Conservation (phyloP, 805 yeast species). For the Candida rishiriensis region DNA sequence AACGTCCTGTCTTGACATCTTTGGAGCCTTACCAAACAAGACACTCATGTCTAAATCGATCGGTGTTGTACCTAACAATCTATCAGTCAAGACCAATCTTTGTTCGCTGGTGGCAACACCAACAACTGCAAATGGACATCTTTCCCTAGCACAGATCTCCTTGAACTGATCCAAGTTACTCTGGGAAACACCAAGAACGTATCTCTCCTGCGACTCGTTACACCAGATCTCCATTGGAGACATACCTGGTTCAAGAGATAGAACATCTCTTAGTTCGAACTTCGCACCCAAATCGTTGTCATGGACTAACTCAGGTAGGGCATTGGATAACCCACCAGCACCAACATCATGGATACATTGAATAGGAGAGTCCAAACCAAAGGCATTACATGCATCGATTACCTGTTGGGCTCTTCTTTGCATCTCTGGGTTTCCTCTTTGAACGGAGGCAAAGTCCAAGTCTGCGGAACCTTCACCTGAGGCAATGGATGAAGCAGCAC, state of each 20-base stretch:
- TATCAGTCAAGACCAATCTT: constrained; percentile 76
- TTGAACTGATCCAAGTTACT: constrained; percentile 68
- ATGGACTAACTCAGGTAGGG: constrained; percentile 94
- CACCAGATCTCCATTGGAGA: constrained; percentile 99
- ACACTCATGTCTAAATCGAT: constrained; percentile 95
- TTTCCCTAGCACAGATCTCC: constrained; percentile 85
- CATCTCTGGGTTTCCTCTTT: constrained; percentile 99
- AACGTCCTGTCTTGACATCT: constrained; percentile 73
- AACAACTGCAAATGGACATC: constrained; percentile 94
- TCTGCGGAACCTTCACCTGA: constrained; percentile 96
- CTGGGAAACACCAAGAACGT: constrained; percentile 87
- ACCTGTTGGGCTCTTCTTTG: constrained; percentile 99
- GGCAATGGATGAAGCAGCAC: constrained; percentile 97
- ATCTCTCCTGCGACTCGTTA: constrained; percentile 98
- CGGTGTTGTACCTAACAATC: constrained; percentile 73
- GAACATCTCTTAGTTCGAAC: constrained; percentile 85
- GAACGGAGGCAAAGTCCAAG: constrained; percentile 97
- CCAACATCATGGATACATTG: constrained; percentile 98
- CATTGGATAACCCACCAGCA: constrained; percentile 98
- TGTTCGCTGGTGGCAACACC: constrained; percentile 90
- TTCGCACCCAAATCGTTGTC: constrained; percentile 94
- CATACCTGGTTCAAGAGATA: constrained; percentile 94
- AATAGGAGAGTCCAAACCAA: constrained; percentile 72
- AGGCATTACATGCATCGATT: constrained; percentile 85
- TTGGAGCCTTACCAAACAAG: constrained; percentile 95